These are phyloP conservation scores for Sedum album DNA, from an alignment of 164 flowering plant genomes.

Conservation along the genomic window DNA sequence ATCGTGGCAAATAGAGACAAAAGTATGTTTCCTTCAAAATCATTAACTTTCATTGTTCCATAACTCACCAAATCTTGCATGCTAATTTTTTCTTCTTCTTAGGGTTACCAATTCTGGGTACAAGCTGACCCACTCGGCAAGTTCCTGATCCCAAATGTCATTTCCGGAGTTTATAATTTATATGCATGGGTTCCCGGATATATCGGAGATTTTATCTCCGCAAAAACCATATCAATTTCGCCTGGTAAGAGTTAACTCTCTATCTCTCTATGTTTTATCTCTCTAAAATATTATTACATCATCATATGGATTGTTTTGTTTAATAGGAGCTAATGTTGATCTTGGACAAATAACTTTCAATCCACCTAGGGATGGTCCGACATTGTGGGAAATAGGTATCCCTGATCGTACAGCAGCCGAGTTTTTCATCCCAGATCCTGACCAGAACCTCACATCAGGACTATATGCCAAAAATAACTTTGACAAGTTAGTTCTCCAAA, in stretches of 20 bases:
- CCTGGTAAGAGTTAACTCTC: constrained; percentile 24
- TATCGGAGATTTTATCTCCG: constrained; percentile 34
- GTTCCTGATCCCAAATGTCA: constrained; percentile 29
- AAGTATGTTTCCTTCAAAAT: constrained; percentile 22
- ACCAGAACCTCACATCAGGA: constrained; percentile 23
- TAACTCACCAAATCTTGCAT: background rate
- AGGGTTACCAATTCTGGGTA: background rate
- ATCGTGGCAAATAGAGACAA: constrained; percentile 53
- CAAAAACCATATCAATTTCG: constrained; percentile 11
- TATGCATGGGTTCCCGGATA: constrained; percentile 48
- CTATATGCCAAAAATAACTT: constrained; percentile 15
- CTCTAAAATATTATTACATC: too few species aligned
- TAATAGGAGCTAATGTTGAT: constrained; percentile 24
- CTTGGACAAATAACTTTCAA: constrained; percentile 23
- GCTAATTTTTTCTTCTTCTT: background rate
- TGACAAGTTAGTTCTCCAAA: constrained; percentile 28
- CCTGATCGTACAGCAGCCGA: constrained; percentile 59
- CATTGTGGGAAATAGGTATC: constrained; percentile 65
- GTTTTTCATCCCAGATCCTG: constrained; percentile 44
- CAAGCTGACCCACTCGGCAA: constrained; percentile 21
- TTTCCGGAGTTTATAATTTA: constrained; percentile 32
- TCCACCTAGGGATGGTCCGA: constrained; percentile 53
- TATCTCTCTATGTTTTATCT: too few species aligned
- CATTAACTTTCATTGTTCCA: background rate
- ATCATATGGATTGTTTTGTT: background rate